phyloP scores from a whole-genome alignment of 306 rosid species.

The Medicago truncatula region DNA sequence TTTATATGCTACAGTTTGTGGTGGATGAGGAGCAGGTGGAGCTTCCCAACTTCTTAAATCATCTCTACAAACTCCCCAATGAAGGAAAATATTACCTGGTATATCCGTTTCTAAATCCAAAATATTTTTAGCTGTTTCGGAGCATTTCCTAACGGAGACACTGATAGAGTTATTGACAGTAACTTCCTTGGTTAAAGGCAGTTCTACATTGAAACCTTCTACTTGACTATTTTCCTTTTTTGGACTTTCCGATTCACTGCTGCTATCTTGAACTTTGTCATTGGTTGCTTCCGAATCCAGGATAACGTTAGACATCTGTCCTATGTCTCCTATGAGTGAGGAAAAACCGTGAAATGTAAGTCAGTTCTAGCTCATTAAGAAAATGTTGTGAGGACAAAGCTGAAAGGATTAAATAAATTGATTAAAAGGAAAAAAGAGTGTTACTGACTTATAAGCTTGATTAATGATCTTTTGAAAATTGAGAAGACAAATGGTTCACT shows the following conservation, averaged over 20 bases:
- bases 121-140: conserved; percentile 69
- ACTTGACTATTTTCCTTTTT: conserved; percentile 50
- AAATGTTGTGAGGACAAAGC: conserved; percentile 36
- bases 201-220: conserved; percentile 77
- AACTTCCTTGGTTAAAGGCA: conserved; percentile 68
- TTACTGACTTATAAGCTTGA: conserved; percentile 28
- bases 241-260: conserved; percentile 46
- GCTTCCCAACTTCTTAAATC: conserved; percentile 79
- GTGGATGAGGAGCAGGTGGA: conserved; percentile 79
- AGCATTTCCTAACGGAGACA: conserved; percentile 67
- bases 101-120: conserved; percentile 77
- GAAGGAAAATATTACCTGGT: conserved; percentile 72
- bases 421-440: conserved; percentile 9
- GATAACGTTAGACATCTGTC: conserved; percentile 61
- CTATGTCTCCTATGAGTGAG: conserved; percentile 66
- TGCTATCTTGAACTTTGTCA: conserved; percentile 47
- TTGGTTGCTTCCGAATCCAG: conserved; percentile 51
- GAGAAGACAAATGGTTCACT: conserved; percentile 28
- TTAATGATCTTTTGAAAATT: conserved; percentile 19
- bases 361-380: conserved; percentile 46
- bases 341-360: conserved; percentile 37
- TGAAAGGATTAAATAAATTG: not conserved
- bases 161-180: conserved; percentile 53
- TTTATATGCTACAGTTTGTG: conserved; percentile 69
- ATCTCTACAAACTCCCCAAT: conserved; percentile 95